Conservation (phyloP, 2,329 filamentous ascomycete species). For the Magnaporthiopsis poae region DNA sequence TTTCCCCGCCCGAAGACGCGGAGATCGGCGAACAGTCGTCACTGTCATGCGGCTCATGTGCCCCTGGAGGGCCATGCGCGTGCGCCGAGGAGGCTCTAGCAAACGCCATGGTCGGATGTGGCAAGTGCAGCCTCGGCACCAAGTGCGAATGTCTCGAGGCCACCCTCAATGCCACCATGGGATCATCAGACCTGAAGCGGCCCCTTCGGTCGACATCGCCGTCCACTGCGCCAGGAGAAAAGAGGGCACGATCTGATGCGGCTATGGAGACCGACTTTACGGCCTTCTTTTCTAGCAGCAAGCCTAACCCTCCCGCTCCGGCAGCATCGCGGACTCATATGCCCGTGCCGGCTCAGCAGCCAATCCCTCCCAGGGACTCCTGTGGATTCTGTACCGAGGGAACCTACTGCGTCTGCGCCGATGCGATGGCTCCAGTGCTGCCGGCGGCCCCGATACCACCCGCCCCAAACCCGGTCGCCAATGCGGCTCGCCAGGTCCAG, state of each 20-base stretch:
- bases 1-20: conserved; percentile 40
- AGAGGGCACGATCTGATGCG: conserved; percentile 43
- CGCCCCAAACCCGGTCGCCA: conserved; percentile 26
- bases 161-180: conserved; percentile 24
- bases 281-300: conserved; percentile 46
- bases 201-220: conserved; percentile 32
- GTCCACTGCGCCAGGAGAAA: conserved; percentile 36
- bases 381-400: conserved; percentile 79
- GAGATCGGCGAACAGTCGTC: conserved; percentile 23
- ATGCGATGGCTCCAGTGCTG: conserved; percentile 27
- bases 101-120: conserved; percentile 50
- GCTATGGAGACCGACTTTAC: conserved; percentile 67
- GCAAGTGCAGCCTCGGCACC: conserved; percentile 52
- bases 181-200: conserved; percentile 38
- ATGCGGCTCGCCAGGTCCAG: conserved; percentile 36
- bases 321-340: conserved; percentile 4
- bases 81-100: conserved; percentile 50
- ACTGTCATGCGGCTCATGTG: conserved; percentile 48
- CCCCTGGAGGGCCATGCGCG: conserved; percentile 41
- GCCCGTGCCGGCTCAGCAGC: conserved; percentile 1
- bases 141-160: conserved; percentile 54
- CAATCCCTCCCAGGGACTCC: conserved; percentile 50
- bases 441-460: conserved; percentile 30
- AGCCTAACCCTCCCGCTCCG: conserved; percentile 19
- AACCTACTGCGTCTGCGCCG: conserved; percentile 73